phyloP scores from a whole-genome alignment of 1,139 yeast genomes.

The Blastobotrys serpentis region DNA sequence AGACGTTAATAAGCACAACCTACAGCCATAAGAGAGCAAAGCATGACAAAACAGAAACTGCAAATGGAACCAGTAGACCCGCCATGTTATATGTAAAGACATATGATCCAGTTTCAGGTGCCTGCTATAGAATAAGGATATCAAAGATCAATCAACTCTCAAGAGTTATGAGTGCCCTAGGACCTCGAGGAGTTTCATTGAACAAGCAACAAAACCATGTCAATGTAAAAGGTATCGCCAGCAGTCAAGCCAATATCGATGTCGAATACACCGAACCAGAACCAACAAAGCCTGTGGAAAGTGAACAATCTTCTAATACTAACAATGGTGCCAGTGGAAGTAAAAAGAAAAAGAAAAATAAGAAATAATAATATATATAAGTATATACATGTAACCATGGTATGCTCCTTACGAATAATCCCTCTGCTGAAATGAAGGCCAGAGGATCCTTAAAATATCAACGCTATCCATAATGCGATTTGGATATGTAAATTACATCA shows the following conservation, averaged over 20 bases:
- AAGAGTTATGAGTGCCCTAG: constrained; percentile 74
- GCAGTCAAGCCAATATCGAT: constrained; percentile 35
- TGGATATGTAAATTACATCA: background rate
- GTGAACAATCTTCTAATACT: background rate
- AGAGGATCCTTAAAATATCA: no score
- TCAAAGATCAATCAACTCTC: constrained; percentile 74
- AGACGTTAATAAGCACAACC: constrained; percentile 49
- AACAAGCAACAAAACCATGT: constrained; percentile 14
- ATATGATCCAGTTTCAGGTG: constrained; percentile 68
- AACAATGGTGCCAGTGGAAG: background rate
- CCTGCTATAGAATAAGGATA: constrained; percentile 62
- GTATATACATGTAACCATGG: background rate
- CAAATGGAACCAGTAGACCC: constrained; percentile 32
- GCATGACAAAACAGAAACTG: constrained; percentile 28
- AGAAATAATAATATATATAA: no score
- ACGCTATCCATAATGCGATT: no score
- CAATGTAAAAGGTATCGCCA: constrained; percentile 33
- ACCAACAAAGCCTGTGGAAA: constrained; percentile 8
- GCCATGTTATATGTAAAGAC: constrained; percentile 61
- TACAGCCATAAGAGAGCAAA: constrained; percentile 43
- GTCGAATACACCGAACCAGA: constrained; percentile 21
- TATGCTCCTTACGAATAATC: no score
- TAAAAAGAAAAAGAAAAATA: constrained; percentile 3
- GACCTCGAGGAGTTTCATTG: constrained; percentile 70
- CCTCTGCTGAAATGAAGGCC: no score